Evolutionary conservation across 495 filamentous ascomycete species (phyloP).

Genomic region (Talaromyces adpressus): DNA sequence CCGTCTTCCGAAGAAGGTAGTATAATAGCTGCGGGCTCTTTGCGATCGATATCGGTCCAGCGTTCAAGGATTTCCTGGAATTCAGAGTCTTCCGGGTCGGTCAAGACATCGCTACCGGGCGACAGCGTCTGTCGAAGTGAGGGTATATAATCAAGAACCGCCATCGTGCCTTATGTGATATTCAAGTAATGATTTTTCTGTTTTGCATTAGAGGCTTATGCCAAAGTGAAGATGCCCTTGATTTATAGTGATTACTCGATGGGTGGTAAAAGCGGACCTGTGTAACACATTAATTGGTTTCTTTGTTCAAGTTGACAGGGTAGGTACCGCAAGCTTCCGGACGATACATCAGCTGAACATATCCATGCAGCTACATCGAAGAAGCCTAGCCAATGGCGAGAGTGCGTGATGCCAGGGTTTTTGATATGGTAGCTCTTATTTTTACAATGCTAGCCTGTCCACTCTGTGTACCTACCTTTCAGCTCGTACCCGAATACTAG

Average conservation of each 20-base stretch:
- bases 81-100: background rate
- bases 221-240: background rate
- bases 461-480: background rate
- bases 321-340: background rate
- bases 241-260: background rate
- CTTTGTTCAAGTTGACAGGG: background rate
- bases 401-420: background rate
- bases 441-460: background rate
- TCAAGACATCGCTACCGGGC: background rate
- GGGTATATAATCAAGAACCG: background rate
- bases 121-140: background rate
- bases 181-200: background rate
- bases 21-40: background rate
- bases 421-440: background rate
- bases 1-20: background rate
- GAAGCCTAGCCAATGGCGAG: background rate
- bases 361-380: background rate
- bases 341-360: background rate
- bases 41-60: background rate
- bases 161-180: background rate
- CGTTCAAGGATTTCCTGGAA: background rate
- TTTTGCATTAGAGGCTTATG: background rate
- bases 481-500: background rate
- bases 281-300: background rate
- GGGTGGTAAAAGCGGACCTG: background rate